Evolutionary conservation across 2,329 filamentous ascomycete genomes (phyloP), one percentile per base, ranked within the genome.

Genomic region (Fusarium xylarioides): DNA sequence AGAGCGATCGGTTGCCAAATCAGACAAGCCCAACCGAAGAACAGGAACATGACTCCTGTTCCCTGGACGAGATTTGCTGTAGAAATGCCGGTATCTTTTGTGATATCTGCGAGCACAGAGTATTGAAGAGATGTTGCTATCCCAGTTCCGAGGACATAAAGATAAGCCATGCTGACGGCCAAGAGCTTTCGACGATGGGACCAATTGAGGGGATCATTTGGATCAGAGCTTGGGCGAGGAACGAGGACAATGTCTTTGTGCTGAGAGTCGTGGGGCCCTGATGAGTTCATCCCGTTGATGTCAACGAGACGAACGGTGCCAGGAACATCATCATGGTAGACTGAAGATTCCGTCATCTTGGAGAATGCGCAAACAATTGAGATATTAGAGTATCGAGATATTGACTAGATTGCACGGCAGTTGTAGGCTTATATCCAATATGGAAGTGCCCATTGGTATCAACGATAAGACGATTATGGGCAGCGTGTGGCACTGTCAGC

Each of bases 151-250:
- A 63, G 26, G 9, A 63, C 60, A 6, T 63, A 63, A 12, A 59
- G 37, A 12, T 63, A 63, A 5, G 60, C 18, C 53, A 63, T 63
- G 4, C 60, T 37, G 19, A 63, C 54, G 5, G 54, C 54, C 9
- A 60, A 19, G 1, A 60, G 43, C 7, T 63, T 63, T 32, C 54
- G 54, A 16, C 19, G 23, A 21, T 49, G 38, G 5, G 60, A 14
- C 60, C 60, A 63, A 14, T 63, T 63, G n/a, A 63, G 60, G 3
- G 60, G 60, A 5, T 63, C 60, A 23, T 59, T 42, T 1, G 54
- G 53, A n/a, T 63, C 60, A 1, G 53, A 59, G 5, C 53, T 63
- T 12, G 53, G 60, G 7, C 54, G 30, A 18, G 60, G 60, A 8
- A 63, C 35, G 7, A 63, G n/a, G 12, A 63, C 60, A 7, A 63